phyloP scores from a whole-genome alignment of 305 asterid genomes.

The Rubia balearica region DNA sequence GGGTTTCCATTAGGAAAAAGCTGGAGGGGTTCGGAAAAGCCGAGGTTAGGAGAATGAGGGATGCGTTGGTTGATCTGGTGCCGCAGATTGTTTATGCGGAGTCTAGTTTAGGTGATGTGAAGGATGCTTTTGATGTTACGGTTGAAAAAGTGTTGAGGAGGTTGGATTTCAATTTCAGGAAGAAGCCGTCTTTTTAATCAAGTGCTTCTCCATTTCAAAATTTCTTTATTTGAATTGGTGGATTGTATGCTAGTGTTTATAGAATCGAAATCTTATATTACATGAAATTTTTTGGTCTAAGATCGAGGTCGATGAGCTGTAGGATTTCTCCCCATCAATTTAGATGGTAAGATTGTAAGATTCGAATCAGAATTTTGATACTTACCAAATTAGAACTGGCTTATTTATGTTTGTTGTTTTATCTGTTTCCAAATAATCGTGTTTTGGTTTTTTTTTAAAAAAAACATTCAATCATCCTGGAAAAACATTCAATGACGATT shows the following conservation, averaged over 20 bases:
- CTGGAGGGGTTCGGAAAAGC: conserved; percentile 33
- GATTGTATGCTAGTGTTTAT: too few relatives aligned
- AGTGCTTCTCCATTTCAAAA: not conserved
- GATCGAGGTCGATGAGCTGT: not conserved
- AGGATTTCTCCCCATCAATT: too few relatives aligned
- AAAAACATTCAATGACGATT: too few relatives aligned
- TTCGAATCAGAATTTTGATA: too few relatives aligned
- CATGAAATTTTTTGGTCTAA: too few relatives aligned
- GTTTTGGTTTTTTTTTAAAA: too few relatives aligned
- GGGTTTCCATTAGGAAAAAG: conserved; percentile 26
- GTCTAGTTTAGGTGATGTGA: conserved; percentile 25
- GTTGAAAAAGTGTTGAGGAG: conserved; percentile 52
- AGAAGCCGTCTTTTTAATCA: conserved; percentile 4
- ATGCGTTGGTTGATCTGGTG: conserved; percentile 33
- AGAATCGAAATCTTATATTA: too few relatives aligned
- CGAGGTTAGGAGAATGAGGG: conserved; percentile 50
- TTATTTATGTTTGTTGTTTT: too few relatives aligned
- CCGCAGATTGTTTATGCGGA: conserved; percentile 52
- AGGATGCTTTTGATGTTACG: conserved; percentile 58
- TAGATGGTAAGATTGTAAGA: not conserved
- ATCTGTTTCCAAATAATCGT: too few relatives aligned
- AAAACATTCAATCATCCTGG: too few relatives aligned
- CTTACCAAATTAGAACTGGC: too few relatives aligned
- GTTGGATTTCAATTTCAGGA: conserved; percentile 27
- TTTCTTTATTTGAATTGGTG: too few relatives aligned